phyloP scores from a whole-genome alignment of 352 stramenopile species.

The Phytophthora uliginosa region DNA sequence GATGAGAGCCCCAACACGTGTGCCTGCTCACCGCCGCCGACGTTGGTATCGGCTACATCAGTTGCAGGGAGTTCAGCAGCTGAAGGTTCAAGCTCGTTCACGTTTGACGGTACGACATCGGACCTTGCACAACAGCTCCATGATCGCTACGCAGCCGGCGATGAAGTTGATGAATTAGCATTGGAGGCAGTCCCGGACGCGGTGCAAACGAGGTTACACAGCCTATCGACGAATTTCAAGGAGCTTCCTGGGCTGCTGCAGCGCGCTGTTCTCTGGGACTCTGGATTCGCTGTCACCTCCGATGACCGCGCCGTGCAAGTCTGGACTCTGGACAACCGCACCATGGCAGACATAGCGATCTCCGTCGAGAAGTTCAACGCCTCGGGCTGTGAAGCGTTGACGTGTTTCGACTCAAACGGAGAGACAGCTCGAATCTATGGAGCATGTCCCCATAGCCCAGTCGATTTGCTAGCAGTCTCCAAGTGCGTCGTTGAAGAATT shows the following conservation, averaged over 20 bases:
- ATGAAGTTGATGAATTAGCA: constrained; percentile 22
- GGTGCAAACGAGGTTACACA: constrained; percentile 22
- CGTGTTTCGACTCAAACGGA: constrained; percentile 23
- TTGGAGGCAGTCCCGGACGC: constrained; percentile 10
- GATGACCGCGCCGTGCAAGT: constrained; percentile 23
- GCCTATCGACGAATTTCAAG: constrained; percentile 24
- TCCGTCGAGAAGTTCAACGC: constrained; percentile 22
- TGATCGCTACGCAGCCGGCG: constrained; percentile 25
- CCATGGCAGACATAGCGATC: constrained; percentile 36
- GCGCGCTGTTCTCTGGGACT: constrained; percentile 46
- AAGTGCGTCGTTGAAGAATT: constrained; percentile 34
- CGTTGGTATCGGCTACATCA: constrained; percentile 5
- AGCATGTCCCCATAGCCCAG: constrained; percentile 22
- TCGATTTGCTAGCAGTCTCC: constrained; percentile 23
- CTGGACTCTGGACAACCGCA: constrained; percentile 28
- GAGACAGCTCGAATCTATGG: constrained; percentile 13
- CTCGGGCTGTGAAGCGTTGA: constrained; percentile 17
- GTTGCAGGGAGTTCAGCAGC: not conserved
- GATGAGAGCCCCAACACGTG: constrained; percentile 1
- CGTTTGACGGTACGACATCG: constrained; percentile 13
- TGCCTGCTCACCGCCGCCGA: constrained; percentile 16
- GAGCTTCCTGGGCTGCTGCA: constrained; percentile 40
- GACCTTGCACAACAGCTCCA: constrained; percentile 38
- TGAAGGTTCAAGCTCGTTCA: constrained; percentile 5
- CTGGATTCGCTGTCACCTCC: constrained; percentile 31